phyloP scores from a whole-genome alignment of 345 rosid species.

The Populus davidiana region DNA sequence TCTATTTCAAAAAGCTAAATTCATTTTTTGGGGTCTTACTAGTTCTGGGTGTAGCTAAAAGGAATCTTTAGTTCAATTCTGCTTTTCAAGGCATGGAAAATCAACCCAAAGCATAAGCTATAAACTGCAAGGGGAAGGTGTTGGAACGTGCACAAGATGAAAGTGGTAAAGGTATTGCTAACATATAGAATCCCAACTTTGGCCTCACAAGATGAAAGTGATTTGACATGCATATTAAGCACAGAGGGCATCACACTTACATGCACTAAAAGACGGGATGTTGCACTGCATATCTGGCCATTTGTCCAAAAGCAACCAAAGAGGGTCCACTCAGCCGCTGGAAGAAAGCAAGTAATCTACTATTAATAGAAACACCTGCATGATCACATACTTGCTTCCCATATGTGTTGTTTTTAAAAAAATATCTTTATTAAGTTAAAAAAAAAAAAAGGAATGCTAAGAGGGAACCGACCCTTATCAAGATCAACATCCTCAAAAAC shows the following conservation, averaged over 20 bases:
- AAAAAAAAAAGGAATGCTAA: slow-evolving; percentile 1
- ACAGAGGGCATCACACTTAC: slow-evolving; percentile 39
- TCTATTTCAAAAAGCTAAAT: background rate
- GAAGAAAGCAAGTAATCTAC: slow-evolving; percentile 14
- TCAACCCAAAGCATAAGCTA: background rate
- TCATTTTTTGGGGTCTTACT: background rate
- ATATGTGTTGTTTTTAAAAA: background rate
- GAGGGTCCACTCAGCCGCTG: slow-evolving; percentile 86
- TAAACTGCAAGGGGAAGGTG: background rate
- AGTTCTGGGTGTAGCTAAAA: background rate
- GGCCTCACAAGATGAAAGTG: background rate
- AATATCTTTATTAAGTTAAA: background rate
- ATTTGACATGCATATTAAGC: background rate
- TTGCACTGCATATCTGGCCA: slow-evolving; percentile 98
- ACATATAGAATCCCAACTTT: background rate
- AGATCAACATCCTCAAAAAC: slow-evolving; percentile 92
- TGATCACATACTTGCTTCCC: background rate
- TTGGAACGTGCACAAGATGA: background rate
- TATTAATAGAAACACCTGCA: background rate
- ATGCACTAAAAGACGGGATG: slow-evolving; percentile 90
- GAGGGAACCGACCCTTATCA: slow-evolving; percentile 59
- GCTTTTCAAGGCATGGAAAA: slow-evolving; percentile 1
- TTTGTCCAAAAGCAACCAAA: slow-evolving; percentile 97
- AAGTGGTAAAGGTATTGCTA: background rate
- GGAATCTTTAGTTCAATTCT: background rate